Conservation (phyloP, 208 protist genomes). For the Acanthamoeba castellanii region DNA sequence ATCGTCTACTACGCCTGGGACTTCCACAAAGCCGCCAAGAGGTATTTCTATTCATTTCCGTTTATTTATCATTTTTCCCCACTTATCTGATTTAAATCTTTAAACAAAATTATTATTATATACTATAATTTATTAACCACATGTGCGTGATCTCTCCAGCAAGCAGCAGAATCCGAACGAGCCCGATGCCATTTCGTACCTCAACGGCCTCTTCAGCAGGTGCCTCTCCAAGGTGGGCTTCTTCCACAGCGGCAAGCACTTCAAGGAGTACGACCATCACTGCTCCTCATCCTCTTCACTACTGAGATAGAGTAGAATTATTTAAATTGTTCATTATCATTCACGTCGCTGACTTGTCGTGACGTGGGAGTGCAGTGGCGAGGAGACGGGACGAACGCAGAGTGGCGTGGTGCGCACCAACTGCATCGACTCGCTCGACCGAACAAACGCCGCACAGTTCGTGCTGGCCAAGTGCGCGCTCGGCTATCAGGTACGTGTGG, state of each 20-base stretch:
- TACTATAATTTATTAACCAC: background rate
- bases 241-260: conserved; percentile 46
- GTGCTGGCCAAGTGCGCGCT: conserved; percentile 92
- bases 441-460: conserved; percentile 97
- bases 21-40: conserved; percentile 86
- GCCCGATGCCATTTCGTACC: conserved; percentile 44
- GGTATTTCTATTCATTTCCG: background rate
- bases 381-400: conserved; percentile 85
- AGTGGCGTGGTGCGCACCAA: conserved; percentile 96
- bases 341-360: background rate
- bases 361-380: background rate
- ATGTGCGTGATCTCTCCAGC: background rate
- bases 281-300: background rate
- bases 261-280: background rate
- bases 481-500: conserved; percentile 79
- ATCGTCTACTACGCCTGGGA: conserved; percentile 93
- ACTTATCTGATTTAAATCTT: no score
- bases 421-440: conserved; percentile 98
- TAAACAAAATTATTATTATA: no score
- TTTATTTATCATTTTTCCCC: no score
- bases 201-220: background rate
- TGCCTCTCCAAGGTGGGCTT: conserved; percentile 27
- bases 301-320: no score
- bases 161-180: conserved; percentile 38
- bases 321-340: background rate